A percentile compares a stretch with the other conserved stretches of the same genome.
phyloP scores from a whole-genome alignment of 1,284 basidiomycete genomes.

The Fomes fomentarius region DNA sequence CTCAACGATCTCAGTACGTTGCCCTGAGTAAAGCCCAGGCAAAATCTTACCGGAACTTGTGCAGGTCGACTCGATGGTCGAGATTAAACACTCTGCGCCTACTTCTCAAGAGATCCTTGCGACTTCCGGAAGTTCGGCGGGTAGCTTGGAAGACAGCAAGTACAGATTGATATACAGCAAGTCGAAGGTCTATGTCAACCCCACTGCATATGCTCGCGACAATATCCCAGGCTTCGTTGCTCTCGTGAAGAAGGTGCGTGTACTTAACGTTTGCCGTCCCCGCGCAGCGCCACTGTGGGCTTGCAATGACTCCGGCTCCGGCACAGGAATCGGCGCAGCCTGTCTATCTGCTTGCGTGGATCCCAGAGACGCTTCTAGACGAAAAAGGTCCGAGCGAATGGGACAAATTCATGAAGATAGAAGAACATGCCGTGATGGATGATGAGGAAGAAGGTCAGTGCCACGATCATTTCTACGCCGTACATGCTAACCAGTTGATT shows the following conservation, averaged over 20 bases:
- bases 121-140: constrained; percentile 24
- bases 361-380: constrained; percentile 78
- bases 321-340: constrained; percentile 72
- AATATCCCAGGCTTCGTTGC: constrained; percentile 93
- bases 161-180: constrained; percentile 84
- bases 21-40: not conserved
- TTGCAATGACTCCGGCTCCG: constrained; percentile 9
- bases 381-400: constrained; percentile 79
- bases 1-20: constrained; percentile 48
- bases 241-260: constrained; percentile 78
- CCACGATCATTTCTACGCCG: not conserved
- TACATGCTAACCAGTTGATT: not conserved
- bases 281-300: not conserved
- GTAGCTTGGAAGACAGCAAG: constrained; percentile 56
- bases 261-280: too few species aligned
- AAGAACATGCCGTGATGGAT: constrained; percentile 59
- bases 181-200: constrained; percentile 93
- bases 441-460: constrained; percentile 74
- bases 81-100: constrained; percentile 58
- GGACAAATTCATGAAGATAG: constrained; percentile 85
- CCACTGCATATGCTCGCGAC: constrained; percentile 88
- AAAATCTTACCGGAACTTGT: constrained; percentile 4
- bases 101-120: constrained; percentile 23
- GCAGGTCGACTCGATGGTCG: constrained; percentile 76
- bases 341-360: constrained; percentile 81